Base-by-base conservation (phyloP, 768 basidiomycete genomes). In the Pleurotus giganteus region DNA sequence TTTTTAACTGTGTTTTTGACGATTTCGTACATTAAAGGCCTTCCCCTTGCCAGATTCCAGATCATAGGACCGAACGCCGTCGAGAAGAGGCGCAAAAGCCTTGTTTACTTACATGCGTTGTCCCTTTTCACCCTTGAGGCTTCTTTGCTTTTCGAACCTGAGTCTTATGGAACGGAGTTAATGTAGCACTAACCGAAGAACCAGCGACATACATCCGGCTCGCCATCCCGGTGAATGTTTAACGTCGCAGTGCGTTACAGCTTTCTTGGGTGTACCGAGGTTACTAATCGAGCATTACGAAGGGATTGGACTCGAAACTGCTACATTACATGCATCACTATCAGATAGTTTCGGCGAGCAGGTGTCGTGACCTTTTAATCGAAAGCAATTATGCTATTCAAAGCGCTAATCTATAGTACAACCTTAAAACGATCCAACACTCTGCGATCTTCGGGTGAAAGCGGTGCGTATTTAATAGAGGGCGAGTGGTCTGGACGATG, bases 391-490 rank as follows among this genome's bases (percentile, higher is more conserved):
- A 41, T 15, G 39, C 39, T n/a, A 13, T 2, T 7, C 39, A 41
- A 41, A 41, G 7, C 39, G 28, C 13, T 36, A 23, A 12, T n/a
- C 45, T 46, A 84, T 47, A 83, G 65, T 23, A 76, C 74, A 41
- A 84, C 75, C 41, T 79, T 79, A 62, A 86, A 79, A 42, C 80
- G 78, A 58, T 75, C 76, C 52, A 86, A 64, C n/a, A 75, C 80
- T 52, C 82, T 74, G 54, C 76, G 78, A 65, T 86, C 84, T 63
- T 86, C 84, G 43, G 78, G 70, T 8, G 82, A 83, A 46, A 71
- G 73, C 58, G 69, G 74, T 28, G 71, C 72, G 69, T 74, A 76
- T 4, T 52, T 54, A 15, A 58, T 39, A 47, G 49, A 49, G 23
- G 63, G 61, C 5, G 65, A 63, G 19, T 29, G 52, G 58, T 55